Conservation (phyloP, 1,284 basidiomycete genomes). For the Chiua sp. region DNA sequence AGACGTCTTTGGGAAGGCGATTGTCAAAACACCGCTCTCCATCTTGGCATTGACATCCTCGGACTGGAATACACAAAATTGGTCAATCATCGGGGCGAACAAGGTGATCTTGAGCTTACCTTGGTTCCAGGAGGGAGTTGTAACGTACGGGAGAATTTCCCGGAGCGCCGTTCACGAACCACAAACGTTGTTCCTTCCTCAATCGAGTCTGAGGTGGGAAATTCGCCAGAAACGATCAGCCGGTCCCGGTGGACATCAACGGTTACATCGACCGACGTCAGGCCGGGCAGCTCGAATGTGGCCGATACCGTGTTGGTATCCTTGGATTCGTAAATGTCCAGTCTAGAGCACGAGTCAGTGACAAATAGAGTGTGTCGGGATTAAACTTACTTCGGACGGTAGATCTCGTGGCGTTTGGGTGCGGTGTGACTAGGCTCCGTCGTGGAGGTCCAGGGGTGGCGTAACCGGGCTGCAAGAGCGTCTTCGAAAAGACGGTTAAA, state of each 20-base stretch:
- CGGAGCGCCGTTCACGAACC: slow-evolving; percentile 43
- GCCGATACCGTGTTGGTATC: slow-evolving; percentile 43
- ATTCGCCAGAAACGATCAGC: slow-evolving; percentile 44
- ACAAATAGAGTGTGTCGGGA: too few relatives aligned
- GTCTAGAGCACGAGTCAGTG: slow-evolving; percentile 20
- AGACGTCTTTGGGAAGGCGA: slow-evolving; percentile 35
- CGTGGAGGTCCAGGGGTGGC: neutral
- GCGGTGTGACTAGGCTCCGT: neutral
- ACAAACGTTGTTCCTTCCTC: slow-evolving; percentile 33
- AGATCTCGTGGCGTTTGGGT: neutral
- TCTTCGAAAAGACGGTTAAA: slow-evolving; percentile 19
- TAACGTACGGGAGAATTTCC: slow-evolving; percentile 28
- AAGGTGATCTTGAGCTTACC: slow-evolving; percentile 22
- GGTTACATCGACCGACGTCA: slow-evolving; percentile 45
- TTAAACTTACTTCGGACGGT: slow-evolving; percentile 6
- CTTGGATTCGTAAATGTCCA: slow-evolving; percentile 41
- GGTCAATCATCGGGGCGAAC: neutral
- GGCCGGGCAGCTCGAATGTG: slow-evolving; percentile 50
- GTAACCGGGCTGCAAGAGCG: neutral
- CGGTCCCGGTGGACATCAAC: slow-evolving; percentile 44
- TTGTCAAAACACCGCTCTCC: slow-evolving; percentile 34
- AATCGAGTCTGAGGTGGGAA: slow-evolving; percentile 5
- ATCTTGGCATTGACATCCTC: slow-evolving; percentile 26
- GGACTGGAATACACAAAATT: neutral
- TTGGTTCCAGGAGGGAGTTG: slow-evolving; percentile 44